Conservation (phyloP, 2,329 filamentous ascomycete species). For the Lachnellula occidentalis region DNA sequence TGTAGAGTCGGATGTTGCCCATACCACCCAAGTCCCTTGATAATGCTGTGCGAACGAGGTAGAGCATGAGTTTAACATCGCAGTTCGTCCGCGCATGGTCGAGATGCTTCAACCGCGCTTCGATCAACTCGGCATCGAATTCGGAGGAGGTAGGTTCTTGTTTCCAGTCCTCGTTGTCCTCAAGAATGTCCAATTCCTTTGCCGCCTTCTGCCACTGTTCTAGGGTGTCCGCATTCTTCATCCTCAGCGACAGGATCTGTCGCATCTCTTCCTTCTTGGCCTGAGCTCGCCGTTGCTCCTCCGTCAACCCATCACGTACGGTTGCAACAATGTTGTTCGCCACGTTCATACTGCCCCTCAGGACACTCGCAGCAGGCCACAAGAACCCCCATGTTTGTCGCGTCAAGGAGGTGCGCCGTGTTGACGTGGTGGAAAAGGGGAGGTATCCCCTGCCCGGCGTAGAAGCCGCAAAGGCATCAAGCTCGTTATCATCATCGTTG, state of each 20-base stretch:
- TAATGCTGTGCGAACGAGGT: slow-evolving; percentile 72
- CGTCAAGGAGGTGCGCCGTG: slow-evolving; percentile 10
- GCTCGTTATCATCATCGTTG: slow-evolving; percentile 12
- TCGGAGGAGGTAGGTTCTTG: slow-evolving; percentile 45
- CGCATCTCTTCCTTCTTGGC: slow-evolving; percentile 51
- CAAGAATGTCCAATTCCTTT: slow-evolving; percentile 68
- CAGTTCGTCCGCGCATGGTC: slow-evolving; percentile 66
- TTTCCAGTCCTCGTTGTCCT: slow-evolving; percentile 82
- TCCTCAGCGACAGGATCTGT: slow-evolving; percentile 56
- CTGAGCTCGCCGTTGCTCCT: slow-evolving; percentile 43
- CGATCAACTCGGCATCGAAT: slow-evolving; percentile 62
- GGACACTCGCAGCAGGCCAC: slow-evolving; percentile 21
- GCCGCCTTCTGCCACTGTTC: slow-evolving; percentile 73
- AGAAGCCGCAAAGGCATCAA: slow-evolving; percentile 11
- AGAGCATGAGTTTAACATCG: slow-evolving; percentile 72
- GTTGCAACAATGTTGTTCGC: slow-evolving; percentile 25
- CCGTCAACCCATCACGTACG: slow-evolving; percentile 27
- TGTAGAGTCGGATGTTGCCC: slow-evolving; percentile 77
- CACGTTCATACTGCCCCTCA: slow-evolving; percentile 21
- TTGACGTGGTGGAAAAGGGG: slow-evolving; percentile 7
- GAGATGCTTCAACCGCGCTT: slow-evolving; percentile 64
- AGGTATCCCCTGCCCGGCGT: slow-evolving; percentile 15
- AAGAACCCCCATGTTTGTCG: slow-evolving; percentile 20
- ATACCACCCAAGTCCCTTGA: slow-evolving; percentile 80
- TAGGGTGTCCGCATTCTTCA: slow-evolving; percentile 63